Base-by-base conservation (phyloP, 176 grass and related monocot genomes). In the Musa troglodytarum region DNA sequence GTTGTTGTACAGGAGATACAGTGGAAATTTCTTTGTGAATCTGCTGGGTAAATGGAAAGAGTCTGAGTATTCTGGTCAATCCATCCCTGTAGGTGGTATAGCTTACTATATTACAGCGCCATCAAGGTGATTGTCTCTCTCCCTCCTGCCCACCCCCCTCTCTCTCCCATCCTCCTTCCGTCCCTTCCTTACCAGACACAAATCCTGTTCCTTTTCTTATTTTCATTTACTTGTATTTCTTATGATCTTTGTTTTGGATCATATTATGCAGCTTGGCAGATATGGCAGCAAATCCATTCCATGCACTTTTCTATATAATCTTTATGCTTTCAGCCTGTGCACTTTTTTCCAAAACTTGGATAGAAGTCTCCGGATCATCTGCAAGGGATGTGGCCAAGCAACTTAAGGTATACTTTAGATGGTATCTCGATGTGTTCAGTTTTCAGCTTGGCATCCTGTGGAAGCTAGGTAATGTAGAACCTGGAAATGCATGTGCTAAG, bases 51-150 rank as follows among this genome's bases (percentile, higher is more conserved):
- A 80, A 72, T 98, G 94, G 90, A 87, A 98, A 78, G 86, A 98
- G 57, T 98, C 94, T 1, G 94, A 98, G 58, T 98, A 98, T 68
- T 91, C 87, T 63, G 94, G 94, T 54, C 86, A 90, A 78, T 88
- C 79, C 72, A 56, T 98, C 65, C 94, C 90, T 50, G 90, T 98
- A 72, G 94, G 94, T 73, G 94, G 94, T 72, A 81, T 98, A 82
- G 88, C 94, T 81, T 93, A 98, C 86, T 93, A 85, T 79, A 89
- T 98, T n/a, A 98, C 94, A 56, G 86, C 94, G 29, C 94, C 94
- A 85, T 98, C 90, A 75, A 98, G 94, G 90, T 98, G 65, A 71
- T 79, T 49, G 53, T 74, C 2, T 54, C 43, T 5, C 52, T 65
- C 24, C 3, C 17, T 34, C 29, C 29, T 34, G 3, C 29, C 17